Base-by-base conservation (phyloP, 306 rosid genomes). In the Cicer pinnatifidum region DNA sequence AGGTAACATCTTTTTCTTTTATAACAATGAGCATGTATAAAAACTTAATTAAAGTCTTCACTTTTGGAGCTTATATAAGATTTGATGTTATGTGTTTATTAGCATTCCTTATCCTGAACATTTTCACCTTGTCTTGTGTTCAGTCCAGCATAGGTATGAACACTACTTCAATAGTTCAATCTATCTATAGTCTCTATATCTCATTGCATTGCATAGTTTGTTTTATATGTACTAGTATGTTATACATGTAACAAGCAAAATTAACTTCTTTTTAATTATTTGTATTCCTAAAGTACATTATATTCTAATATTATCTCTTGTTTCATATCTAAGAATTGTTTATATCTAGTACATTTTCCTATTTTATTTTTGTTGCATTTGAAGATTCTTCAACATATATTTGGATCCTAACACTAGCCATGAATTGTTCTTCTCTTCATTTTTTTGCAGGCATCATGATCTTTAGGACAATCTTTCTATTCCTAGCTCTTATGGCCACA, bases 371-470 rank as follows among this genome's bases (percentile, higher is more conserved):
- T 50, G 43, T 51, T 16, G 59, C 63, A 68, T 56, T 16, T 2
- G 4, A 35, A 67, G 57, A 68, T 68, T 67, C 57, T 67, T 50
- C 43, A 11, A 9, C 69, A 43, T 53, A 38, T 59, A 64, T 54
- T 66, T 50, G 59, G 37, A 63, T 35, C 67, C 69, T 69, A 57
- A 57, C 16, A 82, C 41, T 9, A 17, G 59, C 71, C 45, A 35
- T 35, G 51, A 39, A 35, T 67, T 54, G 48, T 59, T 43, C 3
- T 56, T 33, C 33, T 35, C 16, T 82, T 9, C 13, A 9, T 82
- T 15, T 71, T 39, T 76, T 79, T 79, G 67, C 79, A 90, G 90
- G 65, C 28, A 56, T 56, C 78, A 82, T 90, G 90, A 39, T 78
- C 9, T 72, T 67, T 17, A 75, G 84, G 74, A 58, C 67, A 40